Evolutionary conservation across 805 yeast genomes (phyloP), one percentile per base, ranked within the genome.

Genomic region (Myxozyma kluyveri): DNA sequence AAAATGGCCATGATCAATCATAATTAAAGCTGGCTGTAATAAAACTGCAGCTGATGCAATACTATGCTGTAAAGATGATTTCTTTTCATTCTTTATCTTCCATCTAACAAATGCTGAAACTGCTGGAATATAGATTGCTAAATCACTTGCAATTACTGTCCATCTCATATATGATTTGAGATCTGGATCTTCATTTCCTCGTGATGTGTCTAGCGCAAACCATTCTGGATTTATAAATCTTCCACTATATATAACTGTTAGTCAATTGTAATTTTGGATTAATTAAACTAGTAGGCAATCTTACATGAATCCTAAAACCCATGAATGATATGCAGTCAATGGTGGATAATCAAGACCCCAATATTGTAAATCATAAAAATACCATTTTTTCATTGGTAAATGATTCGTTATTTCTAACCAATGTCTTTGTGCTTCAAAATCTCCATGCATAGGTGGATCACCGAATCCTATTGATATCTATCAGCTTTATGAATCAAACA

Each of bases 291-390:
- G 45, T 17, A 43, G 23, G 6, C 35, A 5, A 47, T 6, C 54
- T 1, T 40, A 52, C 59, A 56, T 5, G 40, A 40, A 42, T 0
- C 98, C 99, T 42, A 84, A 66, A 1, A 87, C 31, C 78, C 83
- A 88, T 44, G 95, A 88, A 65, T 93, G 98, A 67, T 78, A 90
- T 0, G 98, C 99, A 0, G 99, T 91, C 56, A 93, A 72, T 4
- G 98, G 98, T 0, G 99, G 99, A 67, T 93, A 93, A 68, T 93
- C 99, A 32, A 93, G 74, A 0, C 98, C 96, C 98, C 99, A 93
- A 71, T 91, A 89, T 60, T 82, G 81, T 41, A 89, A 74, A 65
- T 93, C 96, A 67, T 82, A 88, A 71, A 77, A 86, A 65, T 93
- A 93, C 99, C 99, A 93, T 56, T 84, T 61, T 0, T 72, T 68